Percentiles rank a stretch among this genome's conserved stretches.
Conservation (phyloP, 371 early-diverging fungal species). For the Chytridium lagenaria region DNA sequence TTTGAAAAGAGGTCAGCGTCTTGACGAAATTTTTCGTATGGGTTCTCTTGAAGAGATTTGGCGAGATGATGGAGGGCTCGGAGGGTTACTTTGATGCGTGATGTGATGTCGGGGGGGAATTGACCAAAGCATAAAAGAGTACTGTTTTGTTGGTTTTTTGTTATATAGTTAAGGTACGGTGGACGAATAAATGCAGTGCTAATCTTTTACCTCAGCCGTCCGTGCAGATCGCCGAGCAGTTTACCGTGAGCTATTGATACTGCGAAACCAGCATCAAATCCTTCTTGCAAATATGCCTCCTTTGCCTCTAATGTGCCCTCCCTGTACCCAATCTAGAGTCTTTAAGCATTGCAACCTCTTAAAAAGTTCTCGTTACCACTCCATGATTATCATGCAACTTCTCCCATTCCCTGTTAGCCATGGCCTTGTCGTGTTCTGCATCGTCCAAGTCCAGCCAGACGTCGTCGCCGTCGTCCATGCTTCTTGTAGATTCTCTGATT, state of each 20-base stretch:
- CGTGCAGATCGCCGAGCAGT: not conserved
- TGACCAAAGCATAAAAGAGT: too few relatives aligned
- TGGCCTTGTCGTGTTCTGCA: not conserved
- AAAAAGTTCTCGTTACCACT: not conserved
- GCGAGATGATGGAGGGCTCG: not conserved
- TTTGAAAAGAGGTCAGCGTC: not conserved
- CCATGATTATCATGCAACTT: not conserved
- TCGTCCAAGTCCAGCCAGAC: conserved; percentile 10
- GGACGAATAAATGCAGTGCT: too few relatives aligned
- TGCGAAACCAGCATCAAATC: conserved; percentile 66
- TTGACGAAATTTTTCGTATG: not conserved
- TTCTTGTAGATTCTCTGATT: not conserved
- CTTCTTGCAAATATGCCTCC: conserved; percentile 65
- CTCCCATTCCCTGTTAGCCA: not conserved
- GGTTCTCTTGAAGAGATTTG: not conserved
- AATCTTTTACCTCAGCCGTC: not conserved
- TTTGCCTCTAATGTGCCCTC: conserved; percentile 71
- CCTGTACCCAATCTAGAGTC: conserved; percentile 63
- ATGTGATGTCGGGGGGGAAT: too few relatives aligned
- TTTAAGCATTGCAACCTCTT: not conserved
- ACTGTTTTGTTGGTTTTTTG: too few relatives aligned
- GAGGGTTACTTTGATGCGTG: not conserved
- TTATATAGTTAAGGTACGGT: too few relatives aligned
- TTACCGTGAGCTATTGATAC: conserved; percentile 42
- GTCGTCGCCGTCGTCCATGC: not conserved